Evolutionary conservation across 139 green algal genomes (phyloP).

Genomic region (Microglena sp.): DNA sequence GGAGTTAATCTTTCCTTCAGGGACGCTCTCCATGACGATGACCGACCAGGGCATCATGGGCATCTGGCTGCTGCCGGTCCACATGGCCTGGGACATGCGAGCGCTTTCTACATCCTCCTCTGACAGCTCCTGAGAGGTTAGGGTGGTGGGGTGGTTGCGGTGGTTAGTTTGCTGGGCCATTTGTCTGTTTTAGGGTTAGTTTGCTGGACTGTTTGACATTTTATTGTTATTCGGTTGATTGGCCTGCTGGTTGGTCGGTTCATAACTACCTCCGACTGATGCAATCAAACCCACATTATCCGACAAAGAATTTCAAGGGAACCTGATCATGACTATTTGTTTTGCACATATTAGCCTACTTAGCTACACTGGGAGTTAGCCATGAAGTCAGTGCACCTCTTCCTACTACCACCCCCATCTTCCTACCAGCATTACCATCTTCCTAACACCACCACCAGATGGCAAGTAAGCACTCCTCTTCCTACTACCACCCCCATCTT

Average conservation of each 20-base stretch:
- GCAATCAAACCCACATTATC: not conserved
- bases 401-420: too few species aligned
- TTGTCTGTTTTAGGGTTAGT: not conserved
- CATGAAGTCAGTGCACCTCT: too few species aligned
- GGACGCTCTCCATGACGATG: slow-evolving; percentile 60
- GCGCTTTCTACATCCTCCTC: slow-evolving; percentile 23
- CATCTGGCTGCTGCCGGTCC: slow-evolving; percentile 53
- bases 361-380: too few species aligned
- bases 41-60: slow-evolving; percentile 70
- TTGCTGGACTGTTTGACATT: not conserved
- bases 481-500: too few species aligned
- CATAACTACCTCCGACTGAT: not conserved
- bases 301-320: not conserved
- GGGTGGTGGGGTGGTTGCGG: not conserved
- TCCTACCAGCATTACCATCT: too few species aligned
- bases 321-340: too few species aligned
- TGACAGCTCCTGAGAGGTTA: slow-evolving; percentile 16
- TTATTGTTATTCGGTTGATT: not conserved
- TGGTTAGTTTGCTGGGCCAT: not conserved
- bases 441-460: too few species aligned
- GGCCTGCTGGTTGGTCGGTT: not conserved
- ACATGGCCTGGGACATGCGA: slow-evolving; percentile 33
- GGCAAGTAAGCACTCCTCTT: too few species aligned
- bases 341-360: too few species aligned
- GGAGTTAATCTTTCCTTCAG: too few species aligned